Percentiles rank a stretch among this genome's conserved stretches.
These are phyloP conservation scores for Hypericum perforatum DNA, from an alignment of 345 rosid genomes.

Conservation along the genomic window DNA sequence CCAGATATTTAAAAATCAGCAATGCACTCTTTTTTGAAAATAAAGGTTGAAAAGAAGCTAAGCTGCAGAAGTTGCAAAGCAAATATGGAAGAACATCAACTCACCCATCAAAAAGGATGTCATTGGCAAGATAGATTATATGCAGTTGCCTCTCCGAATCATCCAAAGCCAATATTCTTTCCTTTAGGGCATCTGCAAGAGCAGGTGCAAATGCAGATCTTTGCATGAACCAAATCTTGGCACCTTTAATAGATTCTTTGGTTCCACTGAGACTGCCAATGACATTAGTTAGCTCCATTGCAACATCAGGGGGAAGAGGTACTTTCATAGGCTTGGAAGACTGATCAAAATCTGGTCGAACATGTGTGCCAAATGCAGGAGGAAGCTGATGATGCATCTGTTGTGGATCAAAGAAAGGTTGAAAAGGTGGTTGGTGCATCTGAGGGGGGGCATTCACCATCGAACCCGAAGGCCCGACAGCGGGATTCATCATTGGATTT, in stretches of 20 bases:
- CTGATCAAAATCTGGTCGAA: slow-evolving; percentile 72
- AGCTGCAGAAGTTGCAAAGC: too few relatives aligned
- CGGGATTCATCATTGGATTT: slow-evolving; percentile 51
- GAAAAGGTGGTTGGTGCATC: slow-evolving; percentile 67
- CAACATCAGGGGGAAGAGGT: slow-evolving; percentile 85
- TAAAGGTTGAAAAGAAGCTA: too few relatives aligned
- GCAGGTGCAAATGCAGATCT: slow-evolving; percentile 92
- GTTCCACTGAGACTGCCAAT: slow-evolving; percentile 81
- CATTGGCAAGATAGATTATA: slow-evolving; percentile 84
- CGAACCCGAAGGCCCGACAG: slow-evolving; percentile 36
- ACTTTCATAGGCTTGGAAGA: slow-evolving; percentile 54
- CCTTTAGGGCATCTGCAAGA: slow-evolving; percentile 82
- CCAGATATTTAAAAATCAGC: too few relatives aligned
- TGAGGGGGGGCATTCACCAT: slow-evolving; percentile 53
- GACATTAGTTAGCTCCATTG: slow-evolving; percentile 60
- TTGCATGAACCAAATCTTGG: slow-evolving; percentile 98
- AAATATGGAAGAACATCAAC: slow-evolving; percentile 2
- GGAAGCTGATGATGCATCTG: slow-evolving; percentile 68
- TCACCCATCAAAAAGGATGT: slow-evolving; percentile 96
- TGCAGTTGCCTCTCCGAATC: slow-evolving; percentile 95
- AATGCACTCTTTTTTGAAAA: too few relatives aligned
- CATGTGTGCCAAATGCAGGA: slow-evolving; percentile 44
- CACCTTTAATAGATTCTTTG: slow-evolving; percentile 94
- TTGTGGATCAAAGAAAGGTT: slow-evolving; percentile 61
- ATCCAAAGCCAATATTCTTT: slow-evolving; percentile 69